A percentile compares a stretch with the other conserved stretches of the same genome.
phyloP scores from a whole-genome alignment of 2,329 filamentous ascomycete genomes.

The Leptographium flavum region DNA sequence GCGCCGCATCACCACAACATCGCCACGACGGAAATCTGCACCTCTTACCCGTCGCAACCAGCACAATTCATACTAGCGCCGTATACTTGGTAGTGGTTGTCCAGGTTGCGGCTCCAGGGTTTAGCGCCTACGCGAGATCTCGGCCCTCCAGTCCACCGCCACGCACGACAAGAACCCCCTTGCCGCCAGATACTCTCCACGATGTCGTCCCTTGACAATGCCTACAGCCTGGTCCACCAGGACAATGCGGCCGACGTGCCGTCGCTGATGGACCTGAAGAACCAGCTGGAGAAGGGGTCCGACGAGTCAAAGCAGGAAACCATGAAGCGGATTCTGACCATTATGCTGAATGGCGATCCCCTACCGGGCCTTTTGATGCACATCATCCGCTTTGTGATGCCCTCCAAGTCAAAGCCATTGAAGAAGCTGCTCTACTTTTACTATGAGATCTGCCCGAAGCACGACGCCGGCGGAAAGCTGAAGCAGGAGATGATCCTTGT shows the following conservation, averaged over 20 bases:
- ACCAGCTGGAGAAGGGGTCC: conserved; percentile 82
- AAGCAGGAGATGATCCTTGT: conserved; percentile 99
- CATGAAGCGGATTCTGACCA: conserved; percentile 88
- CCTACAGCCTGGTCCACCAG: conserved; percentile 94
- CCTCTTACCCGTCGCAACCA: background rate
- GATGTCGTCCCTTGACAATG: conserved; percentile 87
- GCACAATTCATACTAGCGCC: background rate
- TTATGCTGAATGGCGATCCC: conserved; percentile 96
- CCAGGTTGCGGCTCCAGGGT: conserved; percentile 3
- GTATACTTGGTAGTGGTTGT: conserved; percentile 1
- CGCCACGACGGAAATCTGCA: background rate
- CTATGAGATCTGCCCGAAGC: conserved; percentile 97
- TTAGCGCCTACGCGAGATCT: conserved; percentile 1
- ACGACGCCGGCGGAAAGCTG: conserved; percentile 80
- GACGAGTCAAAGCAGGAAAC: conserved; percentile 90
- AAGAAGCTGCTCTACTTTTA: conserved; percentile 99
- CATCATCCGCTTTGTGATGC: conserved; percentile 99
- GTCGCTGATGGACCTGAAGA: conserved; percentile 78
- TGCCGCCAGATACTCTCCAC: conserved; percentile 21
- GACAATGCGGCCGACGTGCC: conserved; percentile 94
- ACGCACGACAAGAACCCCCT: background rate
- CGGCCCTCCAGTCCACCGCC: background rate
- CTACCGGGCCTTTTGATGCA: conserved; percentile 97
- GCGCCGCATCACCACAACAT: background rate
- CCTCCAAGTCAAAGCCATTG: conserved; percentile 85